Evolutionary conservation across 1,139 yeast species (phyloP), one percentile per base, ranked within the genome.

Genomic region (Saccharomyces pastorianus): DNA sequence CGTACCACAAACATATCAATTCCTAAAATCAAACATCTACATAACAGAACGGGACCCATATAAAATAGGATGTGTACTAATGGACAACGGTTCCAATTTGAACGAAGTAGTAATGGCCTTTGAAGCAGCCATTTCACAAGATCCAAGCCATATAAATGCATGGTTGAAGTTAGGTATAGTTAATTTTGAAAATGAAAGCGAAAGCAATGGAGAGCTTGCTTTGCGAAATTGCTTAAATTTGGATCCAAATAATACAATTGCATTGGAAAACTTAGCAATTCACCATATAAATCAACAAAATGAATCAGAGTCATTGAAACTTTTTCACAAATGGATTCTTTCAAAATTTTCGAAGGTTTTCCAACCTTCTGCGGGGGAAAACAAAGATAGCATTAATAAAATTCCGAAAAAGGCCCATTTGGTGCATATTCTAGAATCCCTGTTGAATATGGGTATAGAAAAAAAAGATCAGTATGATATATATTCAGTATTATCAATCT

Each of bases 321-420:
- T 17, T 9, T 20, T 49, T 7, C 20, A 32, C 6, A 11, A 23
- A 7, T n/a, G 31, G 11, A 14, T 49, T 25, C 17, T 4, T 17
- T 27, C 20, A 14, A 49, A 49, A n/a, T 46, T 46, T 9, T 23
- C 44, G 7, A n/a, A 17, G 25, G 6, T 27, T 20, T 27, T 20
- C 8, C 34, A 25, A 6, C 20, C 23, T 6, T 7, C n/a, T 5
- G 41, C 42, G 14, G 51, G 41, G 23, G 17, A 41, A 25, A 17
- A 14, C 17, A 41, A 41, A 4, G 9, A 41, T 11, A 49, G 31
- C 27, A 17, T 28, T 3, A 14, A 28, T 6, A 47, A 49, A 4
- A 29, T 28, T 13, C 47, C 44, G 13, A 47, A 41, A 28, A 20
- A 95, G 57, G 82, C 79, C 66, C 80, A 88, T 20, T 75, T 90